Evolutionary conservation across 2,329 filamentous ascomycete species (phyloP), one percentile per base, ranked within the genome.

Genomic region (Epichloe amarillans): DNA sequence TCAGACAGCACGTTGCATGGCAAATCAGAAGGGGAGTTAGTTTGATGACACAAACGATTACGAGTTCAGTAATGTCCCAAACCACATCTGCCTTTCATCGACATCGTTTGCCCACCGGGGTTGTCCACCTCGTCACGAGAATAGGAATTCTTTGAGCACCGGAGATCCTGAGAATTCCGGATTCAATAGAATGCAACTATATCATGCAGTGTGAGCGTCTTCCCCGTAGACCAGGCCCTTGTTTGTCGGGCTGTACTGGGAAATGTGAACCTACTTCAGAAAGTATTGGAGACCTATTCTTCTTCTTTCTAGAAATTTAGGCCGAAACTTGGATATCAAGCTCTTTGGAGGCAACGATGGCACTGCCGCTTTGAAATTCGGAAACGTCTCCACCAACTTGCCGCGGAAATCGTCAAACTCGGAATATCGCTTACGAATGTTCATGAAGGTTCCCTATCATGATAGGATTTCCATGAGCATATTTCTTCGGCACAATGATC

Each of bases 321-420:
- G 83, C 48, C 86, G 77, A 62, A 96, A 95, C 72, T 79, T 86
- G 71, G 86, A 91, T 50, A 97, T 81, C 48, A 94, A 73, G 63
- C 88, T 95, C 70, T 98, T 98, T 36, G 88, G 88, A 43, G 93
- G 93, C 53, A 98, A 73, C 37, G 80, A 75, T n/a, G 93, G 93
- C 63, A 98, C 81, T n/a, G 89, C 88, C 23, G 79, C 86, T 61
- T 81, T 82, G 21, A 90, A 90, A 58, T 84, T 79, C 4, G 93
- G 91, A 59, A 97, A 97, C 1, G 88, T 87, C 59, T 77, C 73
- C 42, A 88, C 72, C 19, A 98, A 76, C 57, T 82, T 81, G 47
- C 75, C 70, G 50, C 89, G 80, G 54, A 98, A 77, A 51, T 86
- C 81, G 64, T 94, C 88, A 62, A 97, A 97, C 65, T 97, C 91